These are phyloP conservation scores for Diaporthe citri DNA, from an alignment of 2,329 filamentous ascomycete genomes.

Conservation along the genomic window DNA sequence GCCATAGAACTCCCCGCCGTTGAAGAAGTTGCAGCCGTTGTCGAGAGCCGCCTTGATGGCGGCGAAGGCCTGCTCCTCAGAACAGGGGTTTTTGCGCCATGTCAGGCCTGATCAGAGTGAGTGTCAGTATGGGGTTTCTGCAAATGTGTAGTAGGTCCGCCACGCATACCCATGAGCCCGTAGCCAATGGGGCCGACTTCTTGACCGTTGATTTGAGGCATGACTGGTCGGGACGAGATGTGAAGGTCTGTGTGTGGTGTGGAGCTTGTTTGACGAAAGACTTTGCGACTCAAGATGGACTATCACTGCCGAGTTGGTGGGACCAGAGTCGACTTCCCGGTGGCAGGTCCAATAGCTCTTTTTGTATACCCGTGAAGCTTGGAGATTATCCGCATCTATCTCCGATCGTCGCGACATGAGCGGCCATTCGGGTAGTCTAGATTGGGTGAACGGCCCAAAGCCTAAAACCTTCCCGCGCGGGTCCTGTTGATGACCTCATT, in stretches of 20 bases:
- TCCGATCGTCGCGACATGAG: constrained; percentile 1
- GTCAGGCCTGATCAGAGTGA: constrained; percentile 53
- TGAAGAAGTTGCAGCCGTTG: constrained; percentile 66
- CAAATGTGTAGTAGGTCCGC: not conserved
- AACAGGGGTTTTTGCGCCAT: constrained; percentile 54
- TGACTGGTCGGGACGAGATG: constrained; percentile 32
- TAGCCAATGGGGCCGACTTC: constrained; percentile 48
- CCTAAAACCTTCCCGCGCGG: not conserved
- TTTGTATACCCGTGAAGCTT: constrained; percentile 19
- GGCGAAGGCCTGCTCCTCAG: constrained; percentile 64
- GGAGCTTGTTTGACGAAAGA: not conserved
- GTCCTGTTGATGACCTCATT: constrained; percentile 22
- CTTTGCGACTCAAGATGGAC: not conserved
- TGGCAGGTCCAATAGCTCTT: not conserved
- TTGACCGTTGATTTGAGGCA: constrained; percentile 48
- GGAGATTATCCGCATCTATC: constrained; percentile 14
- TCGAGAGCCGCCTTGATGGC: constrained; percentile 67
- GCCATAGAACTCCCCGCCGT: constrained; percentile 76
- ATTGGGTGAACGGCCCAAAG: not conserved
- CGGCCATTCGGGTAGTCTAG: not conserved
- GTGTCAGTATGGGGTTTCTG: not conserved
- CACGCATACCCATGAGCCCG: constrained; percentile 49
- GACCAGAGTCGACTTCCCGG: not conserved
- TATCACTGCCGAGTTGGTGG: not conserved
- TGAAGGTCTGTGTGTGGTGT: not conserved